These are phyloP conservation scores for Candida sojae DNA, from an alignment of 1,139 yeast genomes.

Conservation along the genomic window DNA sequence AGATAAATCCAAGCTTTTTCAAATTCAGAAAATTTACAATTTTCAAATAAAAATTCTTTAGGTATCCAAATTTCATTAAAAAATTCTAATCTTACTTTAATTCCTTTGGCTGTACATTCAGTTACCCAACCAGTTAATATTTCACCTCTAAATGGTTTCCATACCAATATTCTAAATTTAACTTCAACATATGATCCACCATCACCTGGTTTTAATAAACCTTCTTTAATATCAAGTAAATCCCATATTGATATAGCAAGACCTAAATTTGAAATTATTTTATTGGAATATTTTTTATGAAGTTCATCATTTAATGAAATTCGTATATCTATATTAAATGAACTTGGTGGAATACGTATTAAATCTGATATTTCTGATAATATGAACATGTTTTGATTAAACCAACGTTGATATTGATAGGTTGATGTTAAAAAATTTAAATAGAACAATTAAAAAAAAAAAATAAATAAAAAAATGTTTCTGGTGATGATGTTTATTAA, in stretches of 20 bases:
- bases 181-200: constrained; percentile 85
- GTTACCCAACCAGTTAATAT: constrained; percentile 93
- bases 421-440: not conserved
- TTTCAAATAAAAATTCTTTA: constrained; percentile 75
- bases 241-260: constrained; percentile 86
- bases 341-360: constrained; percentile 84
- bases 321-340: constrained; percentile 70
- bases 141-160: constrained; percentile 95
- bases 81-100: constrained; percentile 79
- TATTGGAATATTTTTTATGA: constrained; percentile 82
- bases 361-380: constrained; percentile 79
- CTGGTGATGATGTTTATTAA: constrained; percentile 2
- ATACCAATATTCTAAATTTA: constrained; percentile 72
- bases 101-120: constrained; percentile 83
- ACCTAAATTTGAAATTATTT: constrained; percentile 80
- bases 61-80: constrained; percentile 94
- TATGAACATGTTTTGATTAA: constrained; percentile 63
- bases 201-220: constrained; percentile 91
- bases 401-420: not conserved
- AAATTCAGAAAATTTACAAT: constrained; percentile 63
- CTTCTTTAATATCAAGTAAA: constrained; percentile 76
- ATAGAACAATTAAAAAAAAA: not conserved
- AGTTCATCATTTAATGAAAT: constrained; percentile 79
- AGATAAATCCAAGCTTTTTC: constrained; percentile 98
- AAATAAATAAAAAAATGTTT: not conserved